Evolutionary conservation across 352 stramenopile species (phyloP).

Genomic region (Pythium pyrilobum): DNA sequence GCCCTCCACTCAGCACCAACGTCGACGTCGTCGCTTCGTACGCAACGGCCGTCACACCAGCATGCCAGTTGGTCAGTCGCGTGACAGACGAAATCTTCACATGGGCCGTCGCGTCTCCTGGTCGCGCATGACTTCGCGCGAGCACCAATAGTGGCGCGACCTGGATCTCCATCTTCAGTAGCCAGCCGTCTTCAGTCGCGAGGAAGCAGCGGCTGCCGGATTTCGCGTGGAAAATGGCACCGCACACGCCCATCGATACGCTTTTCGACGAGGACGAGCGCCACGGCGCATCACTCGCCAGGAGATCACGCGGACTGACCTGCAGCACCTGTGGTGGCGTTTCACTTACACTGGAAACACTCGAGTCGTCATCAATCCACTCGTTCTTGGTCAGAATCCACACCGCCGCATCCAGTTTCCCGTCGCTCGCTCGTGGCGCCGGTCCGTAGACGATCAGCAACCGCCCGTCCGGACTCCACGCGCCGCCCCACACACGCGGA

Average conservation of each 20-base stretch:
- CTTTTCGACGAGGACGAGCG: slow-evolving; percentile 9
- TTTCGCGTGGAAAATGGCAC: slow-evolving; percentile 36
- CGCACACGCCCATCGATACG: slow-evolving; percentile 21
- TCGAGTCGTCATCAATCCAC: slow-evolving; percentile 26
- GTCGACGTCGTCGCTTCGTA: slow-evolving; percentile 32
- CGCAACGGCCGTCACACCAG: slow-evolving; percentile 34
- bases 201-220: slow-evolving; percentile 34
- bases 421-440: slow-evolving; percentile 12
- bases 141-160: slow-evolving; percentile 35
- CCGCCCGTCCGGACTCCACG: slow-evolving; percentile 43
- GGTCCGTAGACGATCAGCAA: slow-evolving; percentile 42
- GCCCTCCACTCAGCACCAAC: slow-evolving; percentile 49
- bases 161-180: slow-evolving; percentile 47
- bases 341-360: neutral
- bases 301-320: slow-evolving; percentile 25
- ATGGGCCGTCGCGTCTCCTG: slow-evolving; percentile 1
- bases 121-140: slow-evolving; percentile 20
- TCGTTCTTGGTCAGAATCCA: slow-evolving; percentile 40
- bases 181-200: slow-evolving; percentile 31
- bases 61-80: slow-evolving; percentile 54
- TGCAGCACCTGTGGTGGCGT: slow-evolving; percentile 21
- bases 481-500: slow-evolving; percentile 1
- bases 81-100: slow-evolving; percentile 39
- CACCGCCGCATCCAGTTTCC: slow-evolving; percentile 15
- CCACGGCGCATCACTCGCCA: slow-evolving; percentile 37